Evolutionary conservation across 2,329 filamentous ascomycete genomes (phyloP), one percentile per base, ranked within the genome.

Genomic region (Aspergillus ochraceoroseus): DNA sequence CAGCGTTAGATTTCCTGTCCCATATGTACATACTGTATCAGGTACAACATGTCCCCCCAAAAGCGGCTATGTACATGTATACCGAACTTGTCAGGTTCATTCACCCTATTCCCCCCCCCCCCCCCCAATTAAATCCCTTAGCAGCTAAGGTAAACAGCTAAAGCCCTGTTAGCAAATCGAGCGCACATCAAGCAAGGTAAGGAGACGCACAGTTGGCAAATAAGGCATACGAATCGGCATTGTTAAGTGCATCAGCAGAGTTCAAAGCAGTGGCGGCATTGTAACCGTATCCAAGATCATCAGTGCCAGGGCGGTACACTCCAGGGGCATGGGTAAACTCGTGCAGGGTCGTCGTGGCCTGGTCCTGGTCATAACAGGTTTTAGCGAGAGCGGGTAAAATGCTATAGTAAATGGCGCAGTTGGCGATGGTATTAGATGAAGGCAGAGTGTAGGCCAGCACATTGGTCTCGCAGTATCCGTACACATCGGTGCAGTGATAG

Each of bases 371-470:
- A 56, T 83, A 78, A 66, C 82, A 85, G 1, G 58, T 62, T 6
- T 51, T 52, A 6, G 72, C 64, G 19, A 77, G 43, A 1, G 70
- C 67, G 0, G 75, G 67, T 6, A 84, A 68, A 8, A 59, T 64
- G 30, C 56, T 46, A 36, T 63, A 72, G 67, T 80, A 84, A 64
- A 77, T 60, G 9, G 71, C 67, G 63, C 80, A 84, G 66, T 82
- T 81, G 41, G 74, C 76, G 60, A 83, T 76, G 56, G 72, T 65
- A 58, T 73, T 74, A 18, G 52, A 54, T 1, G 67, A 64, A 1
- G 77, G 76, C 3, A 80, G 61, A 0, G 79, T 82, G 59, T 82
- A 84, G 1, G 80, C 81, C 12, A 84, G 63, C 3, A 80, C 74
- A 31, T 68, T 69, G 32, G 51, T 47, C 4, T 56, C 48, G 50